A percentile compares a stretch with the other conserved stretches of the same genome.
Evolutionary conservation across 2,329 filamentous ascomycete genomes (phyloP).

Genomic region (Dendrostoma leiphaemia): DNA sequence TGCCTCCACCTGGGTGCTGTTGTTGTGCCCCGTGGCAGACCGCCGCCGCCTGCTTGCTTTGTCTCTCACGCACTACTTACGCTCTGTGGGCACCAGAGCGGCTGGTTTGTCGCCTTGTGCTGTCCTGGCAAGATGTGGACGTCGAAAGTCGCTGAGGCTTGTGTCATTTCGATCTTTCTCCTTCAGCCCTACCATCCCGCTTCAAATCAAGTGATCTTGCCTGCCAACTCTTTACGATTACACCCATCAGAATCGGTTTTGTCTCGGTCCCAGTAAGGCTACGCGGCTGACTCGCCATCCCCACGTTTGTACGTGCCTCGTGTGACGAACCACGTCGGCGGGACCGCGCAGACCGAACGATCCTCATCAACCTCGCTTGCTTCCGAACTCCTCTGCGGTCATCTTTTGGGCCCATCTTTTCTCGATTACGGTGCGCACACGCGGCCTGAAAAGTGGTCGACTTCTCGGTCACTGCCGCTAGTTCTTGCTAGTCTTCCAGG

Average conservation of each 20-base stretch:
- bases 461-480: neutral
- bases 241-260: too few relatives aligned
- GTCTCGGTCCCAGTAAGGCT: neutral
- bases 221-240: too few relatives aligned
- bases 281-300: neutral
- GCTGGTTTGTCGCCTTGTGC: too few relatives aligned
- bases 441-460: neutral
- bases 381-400: constrained; percentile 2
- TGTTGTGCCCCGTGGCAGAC: too few relatives aligned
- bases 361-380: constrained; percentile 2
- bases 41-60: too few relatives aligned
- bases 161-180: neutral
- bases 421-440: neutral
- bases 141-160: too few relatives aligned
- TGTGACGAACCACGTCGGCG: constrained; percentile 2
- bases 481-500: too few relatives aligned
- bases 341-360: neutral
- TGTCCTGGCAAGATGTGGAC: too few relatives aligned
- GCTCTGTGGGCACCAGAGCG: too few relatives aligned
- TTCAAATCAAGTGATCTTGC: neutral
- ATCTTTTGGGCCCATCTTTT: neutral
- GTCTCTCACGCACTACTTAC: too few relatives aligned
- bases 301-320: constrained; percentile 1
- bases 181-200: too few relatives aligned
- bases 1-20: neutral